phyloP scores from a whole-genome alignment of 1,284 basidiomycete species.

The Austroboletus novae-zelandiae region DNA sequence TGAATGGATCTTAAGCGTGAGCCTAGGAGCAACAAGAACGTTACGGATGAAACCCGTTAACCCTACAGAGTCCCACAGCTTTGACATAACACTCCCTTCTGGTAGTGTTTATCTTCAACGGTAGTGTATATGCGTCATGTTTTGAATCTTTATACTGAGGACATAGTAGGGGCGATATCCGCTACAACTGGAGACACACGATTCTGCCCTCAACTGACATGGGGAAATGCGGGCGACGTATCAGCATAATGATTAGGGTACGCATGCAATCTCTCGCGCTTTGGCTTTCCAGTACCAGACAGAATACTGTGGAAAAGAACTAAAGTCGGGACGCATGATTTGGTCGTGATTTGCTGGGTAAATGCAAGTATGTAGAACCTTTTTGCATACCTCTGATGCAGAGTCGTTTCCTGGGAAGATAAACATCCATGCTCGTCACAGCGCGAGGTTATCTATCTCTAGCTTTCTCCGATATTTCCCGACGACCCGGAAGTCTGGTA shows the following conservation, averaged over 20 bases:
- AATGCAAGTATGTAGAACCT: constrained; percentile 9
- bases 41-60: constrained; percentile 56
- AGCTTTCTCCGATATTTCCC: not conserved
- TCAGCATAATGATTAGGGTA: constrained; percentile 40
- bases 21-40: constrained; percentile 67
- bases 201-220: constrained; percentile 39
- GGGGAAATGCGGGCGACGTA: constrained; percentile 51
- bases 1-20: constrained; percentile 80
- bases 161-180: constrained; percentile 50
- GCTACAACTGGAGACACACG: constrained; percentile 68
- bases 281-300: constrained; percentile 1
- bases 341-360: constrained; percentile 8
- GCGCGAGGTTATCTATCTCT: not conserved
- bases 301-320: constrained; percentile 12
- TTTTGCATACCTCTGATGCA: constrained; percentile 12
- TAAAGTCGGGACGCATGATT: not conserved
- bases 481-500: not conserved
- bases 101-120: constrained; percentile 78
- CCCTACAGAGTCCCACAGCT: constrained; percentile 32
- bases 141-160: constrained; percentile 7
- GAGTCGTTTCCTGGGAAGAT: constrained; percentile 36
- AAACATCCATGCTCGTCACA: constrained; percentile 12
- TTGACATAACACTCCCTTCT: constrained; percentile 59
- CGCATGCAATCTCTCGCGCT: not conserved
- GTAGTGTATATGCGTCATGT: constrained; percentile 36